Conservation (phyloP, 2,329 filamentous ascomycete species). For the Calonectria hongkongensis region DNA sequence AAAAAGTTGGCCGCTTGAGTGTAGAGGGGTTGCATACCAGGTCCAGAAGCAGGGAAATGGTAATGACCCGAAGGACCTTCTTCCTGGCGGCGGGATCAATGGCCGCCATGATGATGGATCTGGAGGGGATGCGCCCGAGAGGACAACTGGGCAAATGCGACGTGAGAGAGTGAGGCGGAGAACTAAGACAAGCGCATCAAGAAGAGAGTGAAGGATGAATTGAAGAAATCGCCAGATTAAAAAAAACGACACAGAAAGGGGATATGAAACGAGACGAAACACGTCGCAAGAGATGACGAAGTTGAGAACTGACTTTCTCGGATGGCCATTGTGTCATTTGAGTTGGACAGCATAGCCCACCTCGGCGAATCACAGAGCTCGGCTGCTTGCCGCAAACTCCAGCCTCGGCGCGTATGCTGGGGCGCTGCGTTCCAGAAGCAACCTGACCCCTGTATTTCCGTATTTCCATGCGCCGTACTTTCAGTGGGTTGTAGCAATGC, state of each 20-base stretch:
- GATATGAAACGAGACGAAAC: constrained; percentile 31
- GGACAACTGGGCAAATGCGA: constrained; percentile 26
- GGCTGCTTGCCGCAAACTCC: neutral
- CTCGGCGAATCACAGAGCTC: constrained; percentile 30
- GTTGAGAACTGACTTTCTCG: constrained; percentile 43
- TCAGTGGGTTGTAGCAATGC: neutral
- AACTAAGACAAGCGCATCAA: neutral
- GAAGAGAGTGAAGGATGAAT: constrained; percentile 16
- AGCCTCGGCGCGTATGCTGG: constrained; percentile 9
- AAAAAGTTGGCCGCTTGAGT: neutral
- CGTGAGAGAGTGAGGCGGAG: neutral
- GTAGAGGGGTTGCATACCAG: constrained; percentile 74
- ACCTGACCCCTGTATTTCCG: constrained; percentile 43
- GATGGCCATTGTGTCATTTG: constrained; percentile 43
- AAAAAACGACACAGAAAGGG: constrained; percentile 14
- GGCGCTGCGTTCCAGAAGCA: constrained; percentile 13
- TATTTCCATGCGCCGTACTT: constrained; percentile 17
- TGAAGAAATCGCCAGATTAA: constrained; percentile 2
- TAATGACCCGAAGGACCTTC: constrained; percentile 89
- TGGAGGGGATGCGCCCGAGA: constrained; percentile 28
- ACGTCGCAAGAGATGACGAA: constrained; percentile 47
- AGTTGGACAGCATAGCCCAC: constrained; percentile 43
- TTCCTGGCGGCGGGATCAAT: constrained; percentile 79
- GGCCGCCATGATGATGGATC: constrained; percentile 60
- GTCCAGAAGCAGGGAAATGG: constrained; percentile 91